Base-by-base conservation (phyloP, 2,329 filamentous ascomycete species). In the Botrytis byssoidea region DNA sequence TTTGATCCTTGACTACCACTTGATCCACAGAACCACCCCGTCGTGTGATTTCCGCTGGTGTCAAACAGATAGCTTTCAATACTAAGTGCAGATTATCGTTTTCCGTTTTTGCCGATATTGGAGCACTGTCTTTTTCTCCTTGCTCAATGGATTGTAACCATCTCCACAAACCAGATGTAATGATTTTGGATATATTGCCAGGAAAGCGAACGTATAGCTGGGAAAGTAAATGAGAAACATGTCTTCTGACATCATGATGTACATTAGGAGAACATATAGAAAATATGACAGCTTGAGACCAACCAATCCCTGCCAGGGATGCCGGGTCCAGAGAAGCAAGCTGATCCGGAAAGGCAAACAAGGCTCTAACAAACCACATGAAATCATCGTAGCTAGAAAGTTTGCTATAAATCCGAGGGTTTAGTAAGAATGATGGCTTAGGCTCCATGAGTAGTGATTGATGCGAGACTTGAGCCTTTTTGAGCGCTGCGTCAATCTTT, bases 241-340 rank as follows among this genome's bases (percentile, higher is more conserved):
- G 87, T 76, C 90, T 90, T 73, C 92, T 90, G 66, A 92, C 84
- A 55, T 85, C 85, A 4, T 90, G 85, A 20, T 91, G 85, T 32
- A 93, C 84, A 20, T 82, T 85, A 22, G 88, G 83, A 1, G 91
- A 90, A 64, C 90, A 90, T 64, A 95, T 88, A 25, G 93, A 84
- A 81, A 92, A 97, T n/a, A 98, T 90, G 74, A 95, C 88, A 3
- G 92, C 91, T 79, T 97, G 93, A 22, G 93, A 91, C 96, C 95
- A 99, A 25, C 91, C 89, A 71, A 88, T 83, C 75, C 87, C 86
- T n/a, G 88, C 84, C 16, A 88, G 83, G 22, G 84, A 83, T 6
- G 84, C 81, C 20, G 86, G 83, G 42, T 87, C 84, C 20, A 84
- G 83, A 4, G 68, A 68, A 70, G 73, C 74, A 22, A 94, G 81